A percentile compares a stretch with the other conserved stretches of the same genome.
Conservation (phyloP, 257 asterid species). For the Cinchona pubescens region DNA sequence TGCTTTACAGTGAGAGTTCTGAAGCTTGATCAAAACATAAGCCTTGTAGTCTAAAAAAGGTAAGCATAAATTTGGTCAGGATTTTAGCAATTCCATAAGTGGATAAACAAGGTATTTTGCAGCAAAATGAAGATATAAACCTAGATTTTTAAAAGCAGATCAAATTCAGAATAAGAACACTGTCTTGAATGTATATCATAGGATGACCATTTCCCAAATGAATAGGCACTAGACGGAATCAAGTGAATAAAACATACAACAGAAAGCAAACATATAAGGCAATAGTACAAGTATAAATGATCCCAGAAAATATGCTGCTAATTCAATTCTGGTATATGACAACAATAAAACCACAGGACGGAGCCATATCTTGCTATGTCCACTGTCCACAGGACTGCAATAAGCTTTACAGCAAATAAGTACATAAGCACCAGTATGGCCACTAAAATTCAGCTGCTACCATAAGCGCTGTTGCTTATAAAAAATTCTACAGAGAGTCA, state of each 20-base stretch:
- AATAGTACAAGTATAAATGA: background rate
- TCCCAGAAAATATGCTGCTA: background rate
- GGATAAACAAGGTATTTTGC: background rate
- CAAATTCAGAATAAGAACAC: background rate
- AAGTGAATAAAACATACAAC: background rate
- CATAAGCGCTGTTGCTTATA: background rate
- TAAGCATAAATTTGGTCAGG: background rate
- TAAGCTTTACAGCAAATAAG: no score
- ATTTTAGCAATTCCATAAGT: background rate
- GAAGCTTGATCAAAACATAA: conserved; percentile 26
- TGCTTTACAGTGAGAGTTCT: conserved; percentile 15
- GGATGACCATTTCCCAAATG: background rate
- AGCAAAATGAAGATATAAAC: background rate
- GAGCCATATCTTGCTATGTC: no score
- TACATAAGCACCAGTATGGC: background rate
- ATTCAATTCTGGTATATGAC: no score
- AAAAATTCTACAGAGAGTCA: no score
- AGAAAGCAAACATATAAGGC: background rate
- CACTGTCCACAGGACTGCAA: background rate
- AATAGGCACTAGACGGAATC: background rate
- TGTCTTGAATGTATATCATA: background rate
- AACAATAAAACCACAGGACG: no score
- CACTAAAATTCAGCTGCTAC: background rate
- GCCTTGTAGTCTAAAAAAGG: background rate
- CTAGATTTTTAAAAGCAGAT: background rate